phyloP scores from a whole-genome alignment of 139 green algal species.

The Chlorella sp. region DNA sequence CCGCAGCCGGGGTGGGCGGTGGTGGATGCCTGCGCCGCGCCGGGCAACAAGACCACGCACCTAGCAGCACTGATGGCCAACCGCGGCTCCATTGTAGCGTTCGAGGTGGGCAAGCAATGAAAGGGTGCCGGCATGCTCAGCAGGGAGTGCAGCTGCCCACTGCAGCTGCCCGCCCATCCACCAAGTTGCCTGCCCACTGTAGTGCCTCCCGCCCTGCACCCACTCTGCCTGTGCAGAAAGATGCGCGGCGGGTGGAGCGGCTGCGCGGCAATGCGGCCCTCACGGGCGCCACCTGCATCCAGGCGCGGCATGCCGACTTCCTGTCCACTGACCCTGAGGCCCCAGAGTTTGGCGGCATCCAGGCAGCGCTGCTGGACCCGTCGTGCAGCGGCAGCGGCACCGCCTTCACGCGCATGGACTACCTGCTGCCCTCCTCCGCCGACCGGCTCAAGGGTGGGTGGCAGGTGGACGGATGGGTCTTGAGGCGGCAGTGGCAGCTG shows the following conservation, averaged over 20 bases:
- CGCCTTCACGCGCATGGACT: conserved; percentile 73
- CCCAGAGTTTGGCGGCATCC: conserved; percentile 45
- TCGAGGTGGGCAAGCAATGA: conserved; percentile 72
- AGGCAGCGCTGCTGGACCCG: conserved; percentile 91
- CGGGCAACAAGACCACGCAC: conserved; percentile 99
- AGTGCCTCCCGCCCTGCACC: not conserved
- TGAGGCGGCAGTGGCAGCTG: too few species aligned
- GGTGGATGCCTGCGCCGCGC: conserved; percentile 95
- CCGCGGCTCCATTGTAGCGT: conserved; percentile 79
- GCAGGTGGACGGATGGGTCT: too few species aligned
- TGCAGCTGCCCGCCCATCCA: not conserved
- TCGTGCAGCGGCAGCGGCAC: conserved; percentile 91
- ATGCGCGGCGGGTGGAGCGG: conserved; percentile 72
- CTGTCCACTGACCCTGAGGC: conserved; percentile 68
- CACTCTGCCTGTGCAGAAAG: conserved; percentile 42
- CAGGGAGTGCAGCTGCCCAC: too few species aligned
- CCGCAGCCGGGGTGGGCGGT: conserved; percentile 82
- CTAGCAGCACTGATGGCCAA: conserved; percentile 71
- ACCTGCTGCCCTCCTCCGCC: conserved; percentile 73
- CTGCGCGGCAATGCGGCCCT: conserved; percentile 71
- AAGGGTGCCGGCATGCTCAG: too few species aligned
- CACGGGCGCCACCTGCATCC: conserved; percentile 67
- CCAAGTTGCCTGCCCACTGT: not conserved
- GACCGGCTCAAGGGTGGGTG: conserved; percentile 10
- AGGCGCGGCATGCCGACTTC: conserved; percentile 76